Percentiles rank a stretch among this genome's conserved stretches.
Evolutionary conservation across 305 asterid genomes (phyloP).

Genomic region (Rubia balearica): DNA sequence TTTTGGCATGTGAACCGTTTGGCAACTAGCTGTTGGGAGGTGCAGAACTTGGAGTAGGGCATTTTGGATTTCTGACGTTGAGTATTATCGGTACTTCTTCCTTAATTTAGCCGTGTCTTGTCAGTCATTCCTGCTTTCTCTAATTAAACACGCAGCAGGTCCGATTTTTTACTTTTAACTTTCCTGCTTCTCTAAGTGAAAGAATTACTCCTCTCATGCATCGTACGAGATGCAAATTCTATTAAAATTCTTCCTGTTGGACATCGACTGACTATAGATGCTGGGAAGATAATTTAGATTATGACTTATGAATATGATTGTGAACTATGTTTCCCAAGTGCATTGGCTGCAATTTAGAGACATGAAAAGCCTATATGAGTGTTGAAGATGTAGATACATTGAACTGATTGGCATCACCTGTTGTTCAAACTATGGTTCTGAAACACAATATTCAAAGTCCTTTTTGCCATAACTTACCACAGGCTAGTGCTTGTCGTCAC

Average conservation of each 20-base stretch:
- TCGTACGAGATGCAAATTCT: background rate
- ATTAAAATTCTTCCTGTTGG: background rate
- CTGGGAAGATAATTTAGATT: background rate
- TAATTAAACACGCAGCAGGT: too few species aligned
- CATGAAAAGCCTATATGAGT: background rate
- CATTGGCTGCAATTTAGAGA: background rate
- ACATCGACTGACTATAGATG: too few species aligned
- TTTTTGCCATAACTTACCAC: background rate
- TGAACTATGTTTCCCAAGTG: background rate
- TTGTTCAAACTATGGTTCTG: constrained; percentile 11
- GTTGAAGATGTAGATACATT: background rate
- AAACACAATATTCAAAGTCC: background rate
- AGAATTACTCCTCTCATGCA: background rate
- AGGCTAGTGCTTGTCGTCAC: too few species aligned
- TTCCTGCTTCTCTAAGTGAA: too few species aligned
- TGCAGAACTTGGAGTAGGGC: background rate
- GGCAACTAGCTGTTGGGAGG: background rate
- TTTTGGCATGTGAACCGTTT: background rate
- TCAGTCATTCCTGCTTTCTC: too few species aligned
- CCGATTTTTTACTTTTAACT: too few species aligned
- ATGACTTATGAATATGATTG: too few species aligned
- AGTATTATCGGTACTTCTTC: background rate
- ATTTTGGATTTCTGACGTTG: background rate
- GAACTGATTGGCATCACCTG: constrained; percentile 16
- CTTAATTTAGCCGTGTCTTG: background rate